Evolutionary conservation across 106 monocot genomes (phyloP).

Genomic region (Phalaenopsis aphrodite): DNA sequence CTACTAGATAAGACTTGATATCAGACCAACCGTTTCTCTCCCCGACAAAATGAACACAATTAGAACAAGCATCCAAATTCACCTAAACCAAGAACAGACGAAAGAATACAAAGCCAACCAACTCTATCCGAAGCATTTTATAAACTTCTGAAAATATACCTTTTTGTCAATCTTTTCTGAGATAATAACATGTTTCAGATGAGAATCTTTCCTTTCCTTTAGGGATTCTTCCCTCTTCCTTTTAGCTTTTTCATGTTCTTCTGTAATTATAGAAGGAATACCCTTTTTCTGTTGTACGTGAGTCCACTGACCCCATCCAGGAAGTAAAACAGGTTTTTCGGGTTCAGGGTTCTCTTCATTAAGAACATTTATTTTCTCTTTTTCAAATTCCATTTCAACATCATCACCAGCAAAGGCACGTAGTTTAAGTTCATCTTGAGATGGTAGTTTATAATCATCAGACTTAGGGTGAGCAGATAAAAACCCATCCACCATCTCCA

Average conservation of each 20-base stretch:
- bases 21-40: not conserved
- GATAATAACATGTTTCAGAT: constrained; percentile 86
- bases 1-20: not conserved
- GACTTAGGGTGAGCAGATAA: constrained; percentile 23
- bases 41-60: not conserved
- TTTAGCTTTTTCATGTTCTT: constrained; percentile 76
- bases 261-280: constrained; percentile 69
- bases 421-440: constrained; percentile 61
- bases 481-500: constrained; percentile 80
- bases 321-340: constrained; percentile 82
- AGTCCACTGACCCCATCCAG: constrained; percentile 99
- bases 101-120: not conserved
- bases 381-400: constrained; percentile 86
- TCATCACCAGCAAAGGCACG: constrained; percentile 87
- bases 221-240: constrained; percentile 79
- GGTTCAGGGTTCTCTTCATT: constrained; percentile 90
- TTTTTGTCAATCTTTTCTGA: constrained; percentile 82
- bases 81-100: not conserved
- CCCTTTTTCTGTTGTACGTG: constrained; percentile 80
- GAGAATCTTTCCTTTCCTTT: constrained; percentile 86
- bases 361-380: constrained; percentile 61
- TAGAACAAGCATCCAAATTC: not conserved
- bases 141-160: constrained; percentile 14
- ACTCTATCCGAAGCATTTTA: not conserved
- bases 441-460: constrained; percentile 58